A percentile compares a stretch with the other conserved stretches of the same genome.
These are phyloP conservation scores for Lactarius akahatsu DNA, from an alignment of 768 basidiomycete species.

Conservation along the genomic window DNA sequence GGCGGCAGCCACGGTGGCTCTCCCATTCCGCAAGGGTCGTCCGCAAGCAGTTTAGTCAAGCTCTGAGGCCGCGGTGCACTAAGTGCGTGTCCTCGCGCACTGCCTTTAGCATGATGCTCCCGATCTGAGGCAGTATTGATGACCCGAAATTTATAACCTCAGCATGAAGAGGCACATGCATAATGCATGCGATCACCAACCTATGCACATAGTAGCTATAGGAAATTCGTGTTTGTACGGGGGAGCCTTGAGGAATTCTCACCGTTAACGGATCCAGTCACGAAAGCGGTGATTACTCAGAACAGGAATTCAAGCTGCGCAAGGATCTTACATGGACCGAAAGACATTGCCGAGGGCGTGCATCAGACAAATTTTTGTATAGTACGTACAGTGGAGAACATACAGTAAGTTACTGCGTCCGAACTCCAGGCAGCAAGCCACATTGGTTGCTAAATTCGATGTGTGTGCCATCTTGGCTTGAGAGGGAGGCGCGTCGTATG, in stretches of 20 bases:
- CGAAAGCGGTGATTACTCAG: conserved; percentile 10
- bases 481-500: neutral
- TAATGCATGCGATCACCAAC: conserved; percentile 20
- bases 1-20: conserved; percentile 22
- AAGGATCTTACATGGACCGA: conserved; percentile 9
- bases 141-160: conserved; percentile 11
- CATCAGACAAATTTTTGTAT: conserved; percentile 24
- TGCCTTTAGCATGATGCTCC: conserved; percentile 8
- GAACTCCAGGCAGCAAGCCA: neutral
- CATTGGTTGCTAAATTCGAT: neutral
- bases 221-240: conserved; percentile 1
- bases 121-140: conserved; percentile 15
- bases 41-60: conserved; percentile 14
- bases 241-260: neutral
- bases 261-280: conserved; percentile 10
- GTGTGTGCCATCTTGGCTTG: neutral
- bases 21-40: neutral
- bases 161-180: conserved; percentile 15
- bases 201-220: neutral
- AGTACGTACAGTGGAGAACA: conserved; percentile 15
- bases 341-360: conserved; percentile 17
- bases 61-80: conserved; percentile 6
- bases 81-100: conserved; percentile 4
- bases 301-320: neutral
- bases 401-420: neutral